Evolutionary conservation across 2,329 filamentous ascomycete species (phyloP).

Genomic region (Chrysosphaeria jannelii): DNA sequence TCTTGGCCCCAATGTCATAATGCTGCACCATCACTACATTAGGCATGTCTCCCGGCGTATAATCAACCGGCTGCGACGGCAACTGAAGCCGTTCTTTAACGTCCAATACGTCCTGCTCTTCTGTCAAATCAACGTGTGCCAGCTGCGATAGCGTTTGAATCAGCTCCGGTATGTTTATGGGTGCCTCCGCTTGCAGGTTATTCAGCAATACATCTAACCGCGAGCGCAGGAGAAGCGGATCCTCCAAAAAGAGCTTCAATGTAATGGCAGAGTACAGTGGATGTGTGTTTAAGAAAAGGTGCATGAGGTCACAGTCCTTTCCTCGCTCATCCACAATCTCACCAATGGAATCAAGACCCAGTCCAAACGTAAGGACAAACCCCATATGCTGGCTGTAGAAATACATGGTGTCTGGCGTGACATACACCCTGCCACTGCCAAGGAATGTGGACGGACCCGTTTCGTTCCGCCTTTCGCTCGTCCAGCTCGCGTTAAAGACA

Average conservation of each 20-base stretch:
- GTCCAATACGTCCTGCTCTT: conserved; percentile 18
- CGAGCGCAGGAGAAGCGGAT: conserved; percentile 50
- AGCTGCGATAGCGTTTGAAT: conserved; percentile 45
- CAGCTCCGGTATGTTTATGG: conserved; percentile 34
- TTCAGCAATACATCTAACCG: conserved; percentile 66
- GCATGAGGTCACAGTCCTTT: conserved; percentile 73
- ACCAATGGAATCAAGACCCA: conserved; percentile 44
- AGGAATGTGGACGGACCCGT: conserved; percentile 22
- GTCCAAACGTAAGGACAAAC: conserved; percentile 53
- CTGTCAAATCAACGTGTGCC: too few relatives aligned
- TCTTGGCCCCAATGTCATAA: conserved; percentile 79
- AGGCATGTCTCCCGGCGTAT: conserved; percentile 58
- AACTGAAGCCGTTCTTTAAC: conserved; percentile 12
- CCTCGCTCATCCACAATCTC: conserved; percentile 80
- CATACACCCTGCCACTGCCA: conserved; percentile 47
- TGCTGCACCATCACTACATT: conserved; percentile 45
- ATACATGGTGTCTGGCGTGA: conserved; percentile 66
- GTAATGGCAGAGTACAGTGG: conserved; percentile 53
- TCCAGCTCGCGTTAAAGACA: conserved; percentile 80
- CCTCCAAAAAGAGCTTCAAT: conserved; percentile 79
- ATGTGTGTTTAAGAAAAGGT: too few relatives aligned
- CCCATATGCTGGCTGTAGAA: conserved; percentile 93
- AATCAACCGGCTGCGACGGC: conserved; percentile 51
- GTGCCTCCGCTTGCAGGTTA: conserved; percentile 42
- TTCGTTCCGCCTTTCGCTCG: conserved; percentile 18